Evolutionary conservation across 163 green algal species (phyloP), one percentile per base, ranked within the genome.

Genomic region (Scenedesmus sp.): DNA sequence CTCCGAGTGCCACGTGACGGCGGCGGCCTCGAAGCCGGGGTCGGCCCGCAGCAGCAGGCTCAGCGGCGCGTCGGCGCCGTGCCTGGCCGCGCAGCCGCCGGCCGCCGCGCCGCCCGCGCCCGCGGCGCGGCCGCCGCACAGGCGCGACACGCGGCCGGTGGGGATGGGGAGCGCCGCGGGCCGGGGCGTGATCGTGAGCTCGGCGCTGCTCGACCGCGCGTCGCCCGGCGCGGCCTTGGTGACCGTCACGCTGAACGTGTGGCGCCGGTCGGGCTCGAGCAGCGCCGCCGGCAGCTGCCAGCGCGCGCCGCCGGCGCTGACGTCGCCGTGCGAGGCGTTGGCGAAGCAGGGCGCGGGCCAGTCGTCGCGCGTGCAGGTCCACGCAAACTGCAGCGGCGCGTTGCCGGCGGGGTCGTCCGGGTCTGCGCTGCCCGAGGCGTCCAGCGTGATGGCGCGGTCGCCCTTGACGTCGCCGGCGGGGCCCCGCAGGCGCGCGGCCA

Each of bases 191-290:
- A 67, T 14, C 15, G 6, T 39, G 18, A 75, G n/a, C 15, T 9
- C 14, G 18, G 33, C 54, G 1, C 18, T 65, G 1, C 22, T n/a
- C 33, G 39, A 50, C 28, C 66, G 28, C 29, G 63, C 18, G n/a
- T 51, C 45, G 17, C 18, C 31, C 17, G 45, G 10, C 11, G 36
- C 50, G 47, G 28, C 66, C 33, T 75, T 75, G 66, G 29, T 47
- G 3, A 75, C 48, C 17, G 50, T 75, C 17, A 75, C 66, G 3
- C 14, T 75, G 66, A 75, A 75, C 26, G 66, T 75, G 48, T 75
- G 66, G 24, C 33, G 15, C 48, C 51, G 62, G 45, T 75, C 70
- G 3, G 56, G 22, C 3, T 10, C 18, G 17, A 75, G 66, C 20
- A 75, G 48, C 2, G 45, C 31, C 3, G 66, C 48, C 0, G 29